Evolutionary conservation across 2,329 filamentous ascomycete species (phyloP), one percentile per base, ranked within the genome.

Genomic region (Fusarium fujikuroi): DNA sequence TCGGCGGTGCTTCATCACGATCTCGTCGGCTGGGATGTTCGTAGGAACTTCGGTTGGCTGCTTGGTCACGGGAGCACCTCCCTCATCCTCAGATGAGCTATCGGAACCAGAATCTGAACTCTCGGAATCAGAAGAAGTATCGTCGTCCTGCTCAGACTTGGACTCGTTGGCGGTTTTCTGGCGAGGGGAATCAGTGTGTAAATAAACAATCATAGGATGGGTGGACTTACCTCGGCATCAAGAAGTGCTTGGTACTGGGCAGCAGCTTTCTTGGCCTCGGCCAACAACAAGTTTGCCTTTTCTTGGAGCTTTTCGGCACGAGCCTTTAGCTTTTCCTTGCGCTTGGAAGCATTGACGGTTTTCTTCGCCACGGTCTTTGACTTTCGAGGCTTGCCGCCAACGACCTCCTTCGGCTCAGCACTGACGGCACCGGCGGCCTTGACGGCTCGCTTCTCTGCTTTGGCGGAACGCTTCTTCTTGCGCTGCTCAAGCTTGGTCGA

Each of bases 371-470:
- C 69, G 9, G 43, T 49, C 46, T 57, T 68, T 57, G 81, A 63
- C 75, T 70, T 69, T 63, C 73, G 81, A 44, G 79, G 73, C 70
- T 79, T 82, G 21, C 46, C 44, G 9, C 62, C 63, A 47, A 69
- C 72, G 18, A 69, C 79, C 78, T 79, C 80, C 75, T 85, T 83
- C 42, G 72, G 77, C 19, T 73, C 75, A 44, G 76, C 77, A 65
- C 73, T 66, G 47, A 78, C 69, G 40, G 69, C 66, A 69, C 73
- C 65, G 39, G 78, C 69, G 39, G 70, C 67, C 71, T 85, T 84
- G 63, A 81, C 82, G 28, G 80, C 80, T 50, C 77, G 76, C 77
- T 83, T 84, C 73, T 81, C 81, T 21, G 82, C 74, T 76, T 81
- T 82, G 62, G 69, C 68, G 23, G 74, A 72, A 19, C 80, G 81